Conservation (phyloP, 768 basidiomycete genomes). For the Xerocomus potaroensis region DNA sequence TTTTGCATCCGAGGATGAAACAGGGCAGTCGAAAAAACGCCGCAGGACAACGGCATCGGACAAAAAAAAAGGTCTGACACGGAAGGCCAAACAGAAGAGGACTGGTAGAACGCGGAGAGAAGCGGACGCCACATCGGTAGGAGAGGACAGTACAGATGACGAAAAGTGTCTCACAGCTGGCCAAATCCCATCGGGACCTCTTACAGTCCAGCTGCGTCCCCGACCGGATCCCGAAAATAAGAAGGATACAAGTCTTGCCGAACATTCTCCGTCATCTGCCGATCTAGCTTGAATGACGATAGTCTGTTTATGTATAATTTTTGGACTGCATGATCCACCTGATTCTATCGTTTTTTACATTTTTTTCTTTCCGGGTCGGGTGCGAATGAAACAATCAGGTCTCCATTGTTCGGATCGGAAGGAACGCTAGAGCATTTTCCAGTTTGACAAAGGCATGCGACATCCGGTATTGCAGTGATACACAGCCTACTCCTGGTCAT, state of each 20-base stretch:
- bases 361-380: neutral
- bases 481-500: conserved; percentile 32
- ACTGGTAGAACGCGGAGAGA: neutral
- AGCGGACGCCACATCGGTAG: neutral
- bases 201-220: conserved; percentile 37
- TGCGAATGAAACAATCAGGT: neutral
- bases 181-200: conserved; percentile 17
- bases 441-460: conserved; percentile 1
- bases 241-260: conserved; percentile 9
- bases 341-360: too few species aligned
- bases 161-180: neutral
- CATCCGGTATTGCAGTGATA: conserved; percentile 2
- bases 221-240: conserved; percentile 35
- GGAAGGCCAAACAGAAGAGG: conserved; percentile 4
- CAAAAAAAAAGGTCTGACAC: conserved; percentile 6
- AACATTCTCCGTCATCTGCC: conserved; percentile 6
- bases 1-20: conserved; percentile 24
- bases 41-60: conserved; percentile 19
- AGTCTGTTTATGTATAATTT: conserved; percentile 4
- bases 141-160: conserved; percentile 19
- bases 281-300: conserved; percentile 5
- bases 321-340: too few species aligned
- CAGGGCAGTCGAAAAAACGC: conserved; percentile 31
- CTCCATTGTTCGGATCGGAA: conserved; percentile 7
- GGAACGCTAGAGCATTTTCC: neutral